Evolutionary conservation across 2,329 filamentous ascomycete genomes (phyloP).

Genomic region (Microcyclospora tardicrescens): DNA sequence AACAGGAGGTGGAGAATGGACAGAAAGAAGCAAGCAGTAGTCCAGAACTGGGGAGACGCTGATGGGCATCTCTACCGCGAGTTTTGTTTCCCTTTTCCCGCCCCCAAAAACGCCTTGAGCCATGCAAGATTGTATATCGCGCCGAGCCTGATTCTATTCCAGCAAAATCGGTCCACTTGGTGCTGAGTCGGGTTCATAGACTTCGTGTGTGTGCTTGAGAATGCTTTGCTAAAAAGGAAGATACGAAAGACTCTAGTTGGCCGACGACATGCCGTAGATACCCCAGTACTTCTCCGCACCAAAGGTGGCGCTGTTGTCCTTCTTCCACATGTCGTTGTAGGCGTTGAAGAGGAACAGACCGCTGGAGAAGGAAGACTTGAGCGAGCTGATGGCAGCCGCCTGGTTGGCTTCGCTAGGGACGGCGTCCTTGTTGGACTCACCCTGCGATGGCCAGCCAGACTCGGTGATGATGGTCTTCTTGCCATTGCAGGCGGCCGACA

Average conservation of each 20-base stretch:
- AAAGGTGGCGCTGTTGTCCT: conserved; percentile 47
- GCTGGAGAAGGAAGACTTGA: conserved; percentile 46
- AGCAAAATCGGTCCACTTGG: too few species aligned
- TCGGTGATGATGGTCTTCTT: conserved; percentile 66
- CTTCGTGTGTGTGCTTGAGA: too few species aligned
- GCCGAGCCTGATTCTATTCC: too few species aligned
- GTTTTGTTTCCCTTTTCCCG: too few species aligned
- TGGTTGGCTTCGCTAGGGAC: conserved; percentile 58
- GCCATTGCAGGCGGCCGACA: conserved; percentile 36
- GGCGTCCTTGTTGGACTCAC: conserved; percentile 52
- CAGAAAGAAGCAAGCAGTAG: too few species aligned
- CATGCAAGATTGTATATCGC: too few species aligned
- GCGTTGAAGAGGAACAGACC: conserved; percentile 64
- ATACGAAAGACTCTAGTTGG: conserved; percentile 2
- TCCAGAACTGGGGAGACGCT: too few species aligned
- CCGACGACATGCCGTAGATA: conserved; percentile 27
- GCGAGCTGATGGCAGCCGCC: conserved; percentile 48
- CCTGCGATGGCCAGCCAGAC: conserved; percentile 69
- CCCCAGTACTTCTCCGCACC: conserved; percentile 67
- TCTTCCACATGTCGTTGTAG: conserved; percentile 72
- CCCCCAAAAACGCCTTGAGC: too few species aligned
- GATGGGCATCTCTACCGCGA: too few species aligned
- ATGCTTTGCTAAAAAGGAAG: too few species aligned
- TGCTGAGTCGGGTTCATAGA: too few species aligned
- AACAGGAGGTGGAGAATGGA: too few species aligned